phyloP scores from a whole-genome alignment of 176 grass and related monocot genomes.

The Oryza australiensis region DNA sequence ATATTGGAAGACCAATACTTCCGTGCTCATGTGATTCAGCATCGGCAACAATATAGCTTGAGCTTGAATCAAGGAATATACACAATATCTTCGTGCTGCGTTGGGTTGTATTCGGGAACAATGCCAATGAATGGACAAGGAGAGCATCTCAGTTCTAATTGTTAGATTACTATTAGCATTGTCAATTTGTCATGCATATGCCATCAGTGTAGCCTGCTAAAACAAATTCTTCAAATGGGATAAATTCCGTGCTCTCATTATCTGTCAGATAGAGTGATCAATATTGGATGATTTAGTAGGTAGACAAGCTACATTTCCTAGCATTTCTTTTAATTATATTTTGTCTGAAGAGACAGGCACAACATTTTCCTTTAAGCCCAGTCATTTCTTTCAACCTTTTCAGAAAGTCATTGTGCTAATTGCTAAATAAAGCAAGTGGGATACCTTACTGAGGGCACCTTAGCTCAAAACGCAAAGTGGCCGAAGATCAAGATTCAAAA shows the following conservation, averaged over 20 bases:
- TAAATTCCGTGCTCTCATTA: not conserved
- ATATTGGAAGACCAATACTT: not conserved
- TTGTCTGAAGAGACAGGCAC: not conserved
- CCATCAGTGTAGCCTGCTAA: not conserved
- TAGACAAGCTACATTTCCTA: slow-evolving; percentile 15
- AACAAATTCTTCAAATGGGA: slow-evolving; percentile 12
- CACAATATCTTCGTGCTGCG: not conserved
- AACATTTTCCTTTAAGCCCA: slow-evolving; percentile 20
- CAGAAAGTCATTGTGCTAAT: slow-evolving; percentile 13
- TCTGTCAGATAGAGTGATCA: slow-evolving; percentile 4
- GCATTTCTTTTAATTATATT: not conserved
- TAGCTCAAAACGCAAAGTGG: not conserved
- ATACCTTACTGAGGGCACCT: not conserved
- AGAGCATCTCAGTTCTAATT: slow-evolving; percentile 14
- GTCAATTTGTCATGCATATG: not conserved
- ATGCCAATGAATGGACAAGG: not conserved
- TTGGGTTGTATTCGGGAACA: not conserved
- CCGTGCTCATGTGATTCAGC: not conserved
- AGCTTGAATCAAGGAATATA: not conserved
- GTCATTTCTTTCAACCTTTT: not conserved
- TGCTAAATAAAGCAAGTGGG: not conserved
- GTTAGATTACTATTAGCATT: not conserved
- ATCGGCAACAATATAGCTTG: slow-evolving; percentile 3
- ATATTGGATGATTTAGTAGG: not conserved
- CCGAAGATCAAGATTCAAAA: slow-evolving; percentile 19